Evolutionary conservation across 176 grass and related monocot species (phyloP), one percentile per base, ranked within the genome.

Genomic region (Chrysopogon serrulatus): DNA sequence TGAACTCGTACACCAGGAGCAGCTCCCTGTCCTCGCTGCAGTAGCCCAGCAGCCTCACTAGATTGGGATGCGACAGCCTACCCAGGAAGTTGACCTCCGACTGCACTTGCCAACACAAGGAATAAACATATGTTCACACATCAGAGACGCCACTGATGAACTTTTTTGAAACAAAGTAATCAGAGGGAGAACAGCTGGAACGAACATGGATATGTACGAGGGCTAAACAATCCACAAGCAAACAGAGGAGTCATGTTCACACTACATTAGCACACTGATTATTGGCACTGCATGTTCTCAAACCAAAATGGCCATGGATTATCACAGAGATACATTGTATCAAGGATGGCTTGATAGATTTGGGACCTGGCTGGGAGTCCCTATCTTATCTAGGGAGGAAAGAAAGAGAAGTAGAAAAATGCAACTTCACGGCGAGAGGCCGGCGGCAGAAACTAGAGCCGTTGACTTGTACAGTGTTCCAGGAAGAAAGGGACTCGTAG

Each of bases 61-160:
- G 83, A 67, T 96, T 99, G 36, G 97, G 97, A 79, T 96, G 93
- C 42, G 92, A 90, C 35, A 96, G 41, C 61, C 88, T 89, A 18
- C 97, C 97, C 42, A 99, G 73, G 84, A 99, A 99, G 84, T 88
- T 87, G 73, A 94, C 93, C 68, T 99, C 96, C 2, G 91, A 94
- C 97, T 99, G 74, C 81, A 83, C 27, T 83, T 65, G 37, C 34
- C 34, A 63, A 66, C 51, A 73, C 23, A 59, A 49, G 1, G 1
- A 40, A 73, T 24, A 57, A 24, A n/a, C 53, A 57, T 56, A 63
- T 34, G 74, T n/a, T n/a, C 30, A 68, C 64, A 54, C 66, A 68
- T 48, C 33, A n/a, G 17, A 48, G 71, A 45, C 57, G 39, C 65
- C n/a, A n/a, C n/a, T n/a, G n/a, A n/a, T n/a, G n/a, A n/a, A n/a